Percentiles rank a stretch among this genome's conserved stretches.
phyloP scores from a whole-genome alignment of 2,329 filamentous ascomycete species.

The Colletotrichum navitas region DNA sequence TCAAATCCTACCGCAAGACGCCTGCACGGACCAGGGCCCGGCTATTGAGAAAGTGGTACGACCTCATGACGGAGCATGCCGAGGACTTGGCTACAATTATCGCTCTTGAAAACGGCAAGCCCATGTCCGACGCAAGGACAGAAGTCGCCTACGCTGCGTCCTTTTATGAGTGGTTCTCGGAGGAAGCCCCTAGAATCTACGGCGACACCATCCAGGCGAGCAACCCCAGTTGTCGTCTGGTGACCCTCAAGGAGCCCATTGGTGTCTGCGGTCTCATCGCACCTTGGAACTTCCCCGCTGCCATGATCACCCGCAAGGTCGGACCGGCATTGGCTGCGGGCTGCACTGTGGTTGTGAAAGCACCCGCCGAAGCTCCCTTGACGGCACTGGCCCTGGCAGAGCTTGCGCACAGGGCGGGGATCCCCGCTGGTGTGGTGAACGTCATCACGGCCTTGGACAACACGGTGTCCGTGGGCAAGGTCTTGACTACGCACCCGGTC shows the following conservation, averaged over 20 bases:
- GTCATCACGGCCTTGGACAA: conserved; percentile 72
- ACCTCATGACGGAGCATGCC: conserved; percentile 74
- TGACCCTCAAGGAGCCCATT: conserved; percentile 78
- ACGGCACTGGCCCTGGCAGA: conserved; percentile 74
- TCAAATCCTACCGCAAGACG: conserved; percentile 70
- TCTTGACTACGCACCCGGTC: conserved; percentile 74
- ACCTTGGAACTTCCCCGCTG: conserved; percentile 78
- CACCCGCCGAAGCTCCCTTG: conserved; percentile 76
- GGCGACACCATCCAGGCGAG: conserved; percentile 72
- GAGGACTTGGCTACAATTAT: conserved; percentile 77
- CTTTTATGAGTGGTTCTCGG: conserved; percentile 75
- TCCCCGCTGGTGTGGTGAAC: conserved; percentile 83
- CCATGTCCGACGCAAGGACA: conserved; percentile 69
- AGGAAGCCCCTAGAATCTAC: conserved; percentile 71
- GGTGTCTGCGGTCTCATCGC: conserved; percentile 83
- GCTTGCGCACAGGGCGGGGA: conserved; percentile 79
- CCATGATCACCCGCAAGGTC: conserved; percentile 73
- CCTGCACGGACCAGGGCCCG: conserved; percentile 71
- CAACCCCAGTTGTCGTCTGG: conserved; percentile 67
- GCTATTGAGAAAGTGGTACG: conserved; percentile 74
- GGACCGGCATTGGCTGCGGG: conserved; percentile 78
- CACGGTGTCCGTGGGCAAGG: conserved; percentile 64
- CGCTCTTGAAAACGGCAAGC: conserved; percentile 80
- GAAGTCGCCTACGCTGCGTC: conserved; percentile 70
- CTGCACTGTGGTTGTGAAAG: conserved; percentile 74